phyloP scores from a whole-genome alignment of 2,329 filamentous ascomycete genomes.

The Neospermospora avenae region DNA sequence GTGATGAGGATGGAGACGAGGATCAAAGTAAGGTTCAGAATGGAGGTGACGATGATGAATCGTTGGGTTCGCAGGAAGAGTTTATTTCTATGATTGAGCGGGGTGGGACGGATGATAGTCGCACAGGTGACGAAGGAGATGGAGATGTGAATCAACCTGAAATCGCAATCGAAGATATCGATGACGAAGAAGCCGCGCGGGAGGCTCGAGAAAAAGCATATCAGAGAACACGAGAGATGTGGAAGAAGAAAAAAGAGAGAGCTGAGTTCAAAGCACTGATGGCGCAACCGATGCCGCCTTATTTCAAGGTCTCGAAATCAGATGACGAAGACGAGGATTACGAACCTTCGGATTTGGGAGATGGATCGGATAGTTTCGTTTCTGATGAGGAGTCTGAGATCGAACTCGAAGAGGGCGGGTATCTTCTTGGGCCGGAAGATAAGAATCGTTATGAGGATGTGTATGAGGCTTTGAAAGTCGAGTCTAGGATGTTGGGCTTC shows the following conservation, averaged over 20 bases:
- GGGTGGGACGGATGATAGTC: background rate
- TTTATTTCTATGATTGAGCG: background rate
- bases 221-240: background rate
- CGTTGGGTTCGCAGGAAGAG: background rate
- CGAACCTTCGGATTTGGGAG: background rate
- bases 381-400: background rate
- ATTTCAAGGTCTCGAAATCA: background rate
- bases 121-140: background rate
- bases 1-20: background rate
- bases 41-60: constrained; percentile 4
- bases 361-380: background rate
- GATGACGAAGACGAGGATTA: background rate
- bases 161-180: background rate
- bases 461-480: background rate
- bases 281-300: background rate
- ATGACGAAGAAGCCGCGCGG: background rate
- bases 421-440: background rate
- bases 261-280: background rate
- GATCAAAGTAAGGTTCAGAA: too few relatives aligned
- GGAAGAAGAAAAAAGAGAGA: background rate
- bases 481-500: background rate
- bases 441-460: background rate
- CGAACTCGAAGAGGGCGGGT: background rate
- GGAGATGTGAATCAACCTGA: background rate
- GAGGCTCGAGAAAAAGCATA: background rate